Evolutionary conservation across 306 rosid genomes (phyloP).

Genomic region (Vigna nakashimae): DNA sequence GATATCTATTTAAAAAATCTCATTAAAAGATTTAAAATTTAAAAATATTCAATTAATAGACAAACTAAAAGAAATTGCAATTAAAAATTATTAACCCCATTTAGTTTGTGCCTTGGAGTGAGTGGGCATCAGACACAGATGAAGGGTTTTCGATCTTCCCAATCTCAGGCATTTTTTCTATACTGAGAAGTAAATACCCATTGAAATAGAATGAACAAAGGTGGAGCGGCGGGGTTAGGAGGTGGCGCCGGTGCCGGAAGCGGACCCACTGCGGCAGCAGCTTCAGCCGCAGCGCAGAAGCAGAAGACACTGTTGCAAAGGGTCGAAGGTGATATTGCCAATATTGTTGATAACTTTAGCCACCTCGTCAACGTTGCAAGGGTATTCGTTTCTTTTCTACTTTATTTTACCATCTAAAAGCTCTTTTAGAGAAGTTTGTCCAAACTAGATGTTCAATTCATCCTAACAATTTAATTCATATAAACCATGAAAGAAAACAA

Average conservation of each 20-base stretch:
- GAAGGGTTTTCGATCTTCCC: not conserved
- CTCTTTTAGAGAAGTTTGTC: too few relatives aligned
- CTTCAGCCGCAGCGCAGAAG: slow-evolving; percentile 68
- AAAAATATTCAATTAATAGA: too few relatives aligned
- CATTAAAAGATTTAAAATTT: too few relatives aligned
- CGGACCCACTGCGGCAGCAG: slow-evolving; percentile 67
- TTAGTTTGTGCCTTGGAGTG: not conserved
- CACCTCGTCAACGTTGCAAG: slow-evolving; percentile 85
- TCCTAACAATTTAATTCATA: not conserved
- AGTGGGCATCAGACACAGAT: not conserved
- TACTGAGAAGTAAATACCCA: not conserved
- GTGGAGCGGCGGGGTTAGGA: slow-evolving; percentile 49
- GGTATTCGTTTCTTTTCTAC: slow-evolving; percentile 42
- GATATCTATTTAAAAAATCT: too few relatives aligned
- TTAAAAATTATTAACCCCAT: not conserved
- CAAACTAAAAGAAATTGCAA: not conserved
- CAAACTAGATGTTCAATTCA: not conserved
- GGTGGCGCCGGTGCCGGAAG: slow-evolving; percentile 50
- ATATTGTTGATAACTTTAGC: slow-evolving; percentile 86
- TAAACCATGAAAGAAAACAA: not conserved
- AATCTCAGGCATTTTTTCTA: not conserved
- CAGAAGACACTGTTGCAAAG: slow-evolving; percentile 78
- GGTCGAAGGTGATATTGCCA: slow-evolving; percentile 73
- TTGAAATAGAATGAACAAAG: slow-evolving; percentile 56
- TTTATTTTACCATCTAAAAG: too few relatives aligned